phyloP scores from a whole-genome alignment of 371 early-diverging fungal genomes.

The Syncephalis fuscata region DNA sequence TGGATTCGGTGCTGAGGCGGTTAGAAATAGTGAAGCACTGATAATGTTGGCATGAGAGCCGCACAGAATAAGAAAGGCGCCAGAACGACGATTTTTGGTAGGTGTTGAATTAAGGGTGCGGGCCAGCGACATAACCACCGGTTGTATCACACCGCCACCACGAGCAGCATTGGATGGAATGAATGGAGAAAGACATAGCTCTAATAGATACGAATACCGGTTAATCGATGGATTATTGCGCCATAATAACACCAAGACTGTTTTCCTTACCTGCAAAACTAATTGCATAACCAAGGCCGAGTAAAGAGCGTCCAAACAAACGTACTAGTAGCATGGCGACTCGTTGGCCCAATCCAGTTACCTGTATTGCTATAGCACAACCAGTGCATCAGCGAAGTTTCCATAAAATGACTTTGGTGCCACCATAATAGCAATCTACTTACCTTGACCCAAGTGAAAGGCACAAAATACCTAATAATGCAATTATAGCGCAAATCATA shows the following conservation, averaged over 20 bases:
- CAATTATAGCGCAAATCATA: too few species aligned
- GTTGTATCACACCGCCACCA: conserved; percentile 51
- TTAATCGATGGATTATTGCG: too few species aligned
- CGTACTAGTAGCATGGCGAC: conserved; percentile 31
- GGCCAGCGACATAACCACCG: conserved; percentile 44
- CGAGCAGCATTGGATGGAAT: conserved; percentile 61
- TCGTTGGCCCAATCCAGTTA: conserved; percentile 34
- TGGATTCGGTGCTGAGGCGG: too few species aligned
- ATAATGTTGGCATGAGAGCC: too few species aligned
- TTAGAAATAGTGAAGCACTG: too few species aligned
- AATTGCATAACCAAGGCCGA: conserved; percentile 42
- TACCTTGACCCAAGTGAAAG: conserved; percentile 44
- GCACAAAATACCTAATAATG: conserved; percentile 33
- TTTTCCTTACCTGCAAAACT: conserved; percentile 23
- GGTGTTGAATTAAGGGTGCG: conserved; percentile 7
- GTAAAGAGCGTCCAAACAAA: conserved; percentile 26
- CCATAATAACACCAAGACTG: too few species aligned
- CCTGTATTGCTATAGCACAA: conserved; percentile 20
- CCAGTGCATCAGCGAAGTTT: background rate
- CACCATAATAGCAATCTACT: background rate
- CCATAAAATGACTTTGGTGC: background rate
- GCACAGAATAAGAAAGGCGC: too few species aligned
- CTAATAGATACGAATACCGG: conserved; percentile 20
- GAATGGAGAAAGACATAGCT: conserved; percentile 42
- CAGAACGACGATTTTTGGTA: too few species aligned